Percentiles rank a stretch among this genome's conserved stretches.
These are phyloP conservation scores for Desmodesmus armatus DNA, from an alignment of 139 green algal genomes.

Conservation along the genomic window DNA sequence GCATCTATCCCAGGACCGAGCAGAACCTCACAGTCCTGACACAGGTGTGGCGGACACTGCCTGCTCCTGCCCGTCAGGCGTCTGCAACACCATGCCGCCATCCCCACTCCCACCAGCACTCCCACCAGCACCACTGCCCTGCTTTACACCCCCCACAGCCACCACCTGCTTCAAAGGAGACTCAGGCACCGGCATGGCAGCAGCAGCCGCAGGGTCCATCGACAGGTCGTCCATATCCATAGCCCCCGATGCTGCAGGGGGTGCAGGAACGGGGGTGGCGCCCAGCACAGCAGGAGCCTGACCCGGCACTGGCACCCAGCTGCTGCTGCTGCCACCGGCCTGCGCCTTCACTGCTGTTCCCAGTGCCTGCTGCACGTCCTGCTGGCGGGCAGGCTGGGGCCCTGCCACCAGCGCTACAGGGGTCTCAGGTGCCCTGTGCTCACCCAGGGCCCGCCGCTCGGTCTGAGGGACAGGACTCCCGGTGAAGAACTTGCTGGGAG, in stretches of 20 bases:
- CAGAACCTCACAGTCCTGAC: neutral
- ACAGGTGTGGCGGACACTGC: constrained; percentile 14
- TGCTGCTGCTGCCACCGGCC: neutral
- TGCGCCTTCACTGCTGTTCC: neutral
- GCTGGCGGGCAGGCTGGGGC: neutral
- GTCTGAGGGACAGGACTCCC: constrained; percentile 1
- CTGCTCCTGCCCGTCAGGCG: constrained; percentile 7
- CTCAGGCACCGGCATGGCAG: neutral
- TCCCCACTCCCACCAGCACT: neutral
- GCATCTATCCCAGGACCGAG: neutral
- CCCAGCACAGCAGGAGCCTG: neutral
- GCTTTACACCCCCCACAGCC: neutral
- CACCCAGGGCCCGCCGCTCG: neutral
- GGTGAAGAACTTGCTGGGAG: constrained; percentile 47
- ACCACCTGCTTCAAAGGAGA: neutral
- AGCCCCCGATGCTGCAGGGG: neutral
- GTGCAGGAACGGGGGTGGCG: neutral
- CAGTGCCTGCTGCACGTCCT: neutral
- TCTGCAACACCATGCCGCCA: neutral
- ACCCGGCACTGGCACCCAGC: constrained; percentile 28
- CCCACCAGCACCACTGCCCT: neutral
- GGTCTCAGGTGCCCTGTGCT: neutral
- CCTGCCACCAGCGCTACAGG: too few species aligned
- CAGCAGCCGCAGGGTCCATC: constrained; percentile 7
- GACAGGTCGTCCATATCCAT: neutral